Base-by-base conservation (phyloP, 306 rosid species). In the Canavalia gladiata region DNA sequence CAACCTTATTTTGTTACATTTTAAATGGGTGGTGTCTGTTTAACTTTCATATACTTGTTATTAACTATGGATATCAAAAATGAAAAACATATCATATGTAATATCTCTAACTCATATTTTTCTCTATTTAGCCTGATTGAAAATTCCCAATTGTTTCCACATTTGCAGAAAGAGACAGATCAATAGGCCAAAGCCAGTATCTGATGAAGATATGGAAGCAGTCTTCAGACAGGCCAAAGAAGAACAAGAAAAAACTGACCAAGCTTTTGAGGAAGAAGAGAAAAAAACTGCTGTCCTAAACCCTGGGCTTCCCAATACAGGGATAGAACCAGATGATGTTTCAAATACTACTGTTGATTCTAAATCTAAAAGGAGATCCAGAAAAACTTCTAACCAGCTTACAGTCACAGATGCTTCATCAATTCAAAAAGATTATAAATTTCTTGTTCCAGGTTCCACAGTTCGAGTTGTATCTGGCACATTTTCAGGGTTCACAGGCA, bases 181-280 rank as follows among this genome's bases (percentile, higher is more conserved):
- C 75, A 91, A 90, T 83, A 93, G 78, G 85, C 99, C 97, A 31
- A 86, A 83, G 82, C 91, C 99, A 45, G 90, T 95, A 1, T 82
- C 94, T 37, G 90, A 50, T 31, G 80, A 69, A 68, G 95, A 95
- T 81, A 93, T 91, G 88, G 95, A 91, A 78, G 92, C 87, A 9
- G 43, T 93, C 67, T 95, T 89, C 79, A 88, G 64, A 83, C 88
- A 87, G 84, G 97, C 89, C 58, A 91, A 90, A 84, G 94, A 90
- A 78, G 92, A 88, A 75, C 99, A 95, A 88, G 91, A 87, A 81
- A 90, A 87, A 65, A 68, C 80, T 79, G 95, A 91, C 82, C 79
- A 29, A 80, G 93, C 89, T 75, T 93, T 93, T 75, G 81, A 88
- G 85, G 94, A 90, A 85, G 89, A 91, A 86, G 87, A 89, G 82